Base-by-base conservation (phyloP, 1,284 basidiomycete species). In the Ustilago vetiveriae region DNA sequence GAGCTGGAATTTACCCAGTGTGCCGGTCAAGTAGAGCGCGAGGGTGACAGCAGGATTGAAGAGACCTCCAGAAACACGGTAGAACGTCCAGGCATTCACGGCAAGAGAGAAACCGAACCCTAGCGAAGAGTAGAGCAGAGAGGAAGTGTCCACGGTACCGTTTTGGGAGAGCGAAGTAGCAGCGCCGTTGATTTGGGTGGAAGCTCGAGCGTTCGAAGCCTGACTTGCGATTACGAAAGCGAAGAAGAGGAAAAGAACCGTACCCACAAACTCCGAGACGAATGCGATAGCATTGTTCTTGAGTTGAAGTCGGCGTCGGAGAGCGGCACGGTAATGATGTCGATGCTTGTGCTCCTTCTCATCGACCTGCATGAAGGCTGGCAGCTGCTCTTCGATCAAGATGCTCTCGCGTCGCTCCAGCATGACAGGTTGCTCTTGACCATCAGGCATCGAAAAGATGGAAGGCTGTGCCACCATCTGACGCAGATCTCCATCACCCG, bases 221-320 rank as follows among this genome's bases (percentile, higher is more conserved):
- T 73, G 55, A 17, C 72, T 74, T 0, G 74, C 74, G 23, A 76
- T 76, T 40, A 62, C 67, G 16, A 74, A 74, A 11, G 74, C 46
- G 41, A 75, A 76, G 55, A 78, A 72, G 23, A 76, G 58, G 62
- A 76, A 77, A 73, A 85, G 68, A 27, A 83, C 82, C 1, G 85
- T 85, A 17, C 84, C 85, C 27, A 84, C 82, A 43, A 82, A 85
- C 68, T 85, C 85, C 52, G 84, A 84, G 9, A 84, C 60, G 63
- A 83, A 82, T 19, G 84, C 84, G 46, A 84, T 79, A 26, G 82
- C 53, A 52, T 84, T 62, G 52, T 79, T 89, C 84, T 95, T 95
- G 58, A 76, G 46, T 43, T 62, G 23, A 24, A 73, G 53, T 11
- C 66, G 43, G 9, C 52, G 45, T 24, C 44, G 33, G 10, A 73